Percentiles rank a stretch among this genome's conserved stretches.
These are phyloP conservation scores for Crithidia sp. DNA, from an alignment of 208 protist genomes.

Conservation along the genomic window DNA sequence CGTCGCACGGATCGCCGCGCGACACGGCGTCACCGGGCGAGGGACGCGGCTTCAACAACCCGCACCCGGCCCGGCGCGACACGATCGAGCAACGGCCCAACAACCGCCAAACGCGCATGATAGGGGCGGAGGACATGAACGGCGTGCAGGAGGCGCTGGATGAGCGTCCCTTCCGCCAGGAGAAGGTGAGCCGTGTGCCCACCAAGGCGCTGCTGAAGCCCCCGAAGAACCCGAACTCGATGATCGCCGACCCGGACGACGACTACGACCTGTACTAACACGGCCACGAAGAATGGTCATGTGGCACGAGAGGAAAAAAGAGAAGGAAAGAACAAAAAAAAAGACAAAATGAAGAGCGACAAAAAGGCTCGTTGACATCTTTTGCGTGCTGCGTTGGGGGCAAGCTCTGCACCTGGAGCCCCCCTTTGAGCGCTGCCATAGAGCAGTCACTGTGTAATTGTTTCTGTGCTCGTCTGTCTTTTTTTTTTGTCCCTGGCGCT, in stretches of 20 bases:
- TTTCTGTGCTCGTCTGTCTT: not conserved
- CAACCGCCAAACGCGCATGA: constrained; percentile 22
- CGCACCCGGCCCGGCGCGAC: constrained; percentile 4
- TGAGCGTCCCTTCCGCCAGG: constrained; percentile 37
- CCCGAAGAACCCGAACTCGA: constrained; percentile 39
- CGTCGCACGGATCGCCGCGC: not conserved
- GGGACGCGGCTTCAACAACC: constrained; percentile 31
- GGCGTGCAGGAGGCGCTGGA: constrained; percentile 27
- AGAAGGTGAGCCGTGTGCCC: constrained; percentile 49
- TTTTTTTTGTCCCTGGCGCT: not conserved
- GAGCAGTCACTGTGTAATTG: not conserved
- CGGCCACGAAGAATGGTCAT: no score
- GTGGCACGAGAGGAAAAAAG: no score
- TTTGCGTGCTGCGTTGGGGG: no score
- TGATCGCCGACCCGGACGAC: constrained; percentile 44
- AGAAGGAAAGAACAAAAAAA: not conserved
- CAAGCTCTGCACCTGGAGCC: no score
- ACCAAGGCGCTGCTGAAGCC: constrained; percentile 53
- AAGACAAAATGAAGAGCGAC: not conserved
- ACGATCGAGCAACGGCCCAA: constrained; percentile 6
- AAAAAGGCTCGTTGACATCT: no score
- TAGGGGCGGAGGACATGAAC: constrained; percentile 25
- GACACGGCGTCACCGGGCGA: not conserved
- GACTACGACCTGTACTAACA: constrained; percentile 32
- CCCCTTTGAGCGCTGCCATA: no score